Base-by-base conservation (phyloP, 1,284 basidiomycete genomes). In the Ustilago trichophora region DNA sequence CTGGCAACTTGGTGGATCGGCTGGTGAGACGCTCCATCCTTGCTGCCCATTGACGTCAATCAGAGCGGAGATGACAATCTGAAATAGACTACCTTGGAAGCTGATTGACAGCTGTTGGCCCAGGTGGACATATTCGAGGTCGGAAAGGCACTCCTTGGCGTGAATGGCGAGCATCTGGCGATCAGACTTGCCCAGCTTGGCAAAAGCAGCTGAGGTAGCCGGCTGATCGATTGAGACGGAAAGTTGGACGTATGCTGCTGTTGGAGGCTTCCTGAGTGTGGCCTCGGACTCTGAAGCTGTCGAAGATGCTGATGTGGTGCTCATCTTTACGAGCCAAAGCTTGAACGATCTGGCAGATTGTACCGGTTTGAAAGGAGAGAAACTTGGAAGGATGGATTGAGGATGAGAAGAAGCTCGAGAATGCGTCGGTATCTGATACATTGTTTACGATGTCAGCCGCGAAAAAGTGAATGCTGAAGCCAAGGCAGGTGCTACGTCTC, bases 1-100 rank as follows among this genome's bases (percentile, higher is more conserved):
- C 37, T 19, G 44, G 34, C 12, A 49, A 18, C 15, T 12, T 4
- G 57, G 51, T 15, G 43, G 49, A 35, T 42, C 29, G 6, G 65
- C 18, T 8, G 53, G 31, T 25, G 72, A 44, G 3, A 91, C 15
- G 7, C 19, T n/a, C 81, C 77, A 25, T 91, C 83, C 63, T 88
- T 85, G 48, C 92, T 68, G 4, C 85, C 83, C 78, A 90, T 88
- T 89, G 18, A 90, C 83, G 73, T 90, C 89, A 32, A 91, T 91
- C 91, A 66, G 1, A 18, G 2, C 22, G 2, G 42, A 22, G 18
- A 51, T 22, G 15, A 0, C 13, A 18, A 43, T 31, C 29, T 44
- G 19, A 19, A 31, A 49, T 4, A 59, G 35, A 2, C 16, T 19
- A 15, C 62, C 65, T 21, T 59, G 72, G 8, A 62, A 58, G 16